Base-by-base conservation (phyloP, 106 monocot species). In the Gastrodia elata region DNA sequence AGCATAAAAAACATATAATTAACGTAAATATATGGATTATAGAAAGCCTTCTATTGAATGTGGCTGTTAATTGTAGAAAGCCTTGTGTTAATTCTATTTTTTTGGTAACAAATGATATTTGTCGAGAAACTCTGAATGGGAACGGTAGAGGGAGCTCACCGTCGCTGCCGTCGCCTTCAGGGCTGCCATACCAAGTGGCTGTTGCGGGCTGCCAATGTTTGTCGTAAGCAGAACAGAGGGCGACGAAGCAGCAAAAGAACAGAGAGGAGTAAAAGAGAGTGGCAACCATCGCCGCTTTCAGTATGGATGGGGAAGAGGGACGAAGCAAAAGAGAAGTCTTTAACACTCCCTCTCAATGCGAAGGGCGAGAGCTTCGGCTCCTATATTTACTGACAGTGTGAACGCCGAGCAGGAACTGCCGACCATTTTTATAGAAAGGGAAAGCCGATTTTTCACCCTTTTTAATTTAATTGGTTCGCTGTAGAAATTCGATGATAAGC, bases 131-230 rank as follows among this genome's bases (percentile, higher is more conserved):
- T n/a, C n/a, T n/a, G 13, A 3, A 57, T 25, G 22, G 22, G 32
- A 32, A 13, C 2, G 27, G 2, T 30, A 32, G 39, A 28, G 61
- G 10, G n/a, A 43, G n/a, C 80, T 75, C 41, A 96, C 95, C 95
- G 71, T 85, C 83, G 77, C 95, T 96, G 75, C 95, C 95, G 69
- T 96, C 95, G 74, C 95, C 95, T 39, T 92, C 92, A 71, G 95
- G 75, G 75, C 77, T 80, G n/a, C 95, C 95, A 79, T 96, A 96
- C 95, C 95, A 96, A 9, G 95, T 96, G 15, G 95, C 95, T 40
- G 87, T 92, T 14, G 95, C 95, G 9, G 95, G 83, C n/a, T 73
- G 84, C 95, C 95, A 96, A 26, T 84, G 77, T 44, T 46, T 59
- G 78, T 90, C 90, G 1, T 39, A 28, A 15, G 33, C 35, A 64